A percentile compares a stretch with the other conserved stretches of the same genome.
phyloP scores from a whole-genome alignment of 805 yeast species.

The Barnettozyma vustinii region DNA sequence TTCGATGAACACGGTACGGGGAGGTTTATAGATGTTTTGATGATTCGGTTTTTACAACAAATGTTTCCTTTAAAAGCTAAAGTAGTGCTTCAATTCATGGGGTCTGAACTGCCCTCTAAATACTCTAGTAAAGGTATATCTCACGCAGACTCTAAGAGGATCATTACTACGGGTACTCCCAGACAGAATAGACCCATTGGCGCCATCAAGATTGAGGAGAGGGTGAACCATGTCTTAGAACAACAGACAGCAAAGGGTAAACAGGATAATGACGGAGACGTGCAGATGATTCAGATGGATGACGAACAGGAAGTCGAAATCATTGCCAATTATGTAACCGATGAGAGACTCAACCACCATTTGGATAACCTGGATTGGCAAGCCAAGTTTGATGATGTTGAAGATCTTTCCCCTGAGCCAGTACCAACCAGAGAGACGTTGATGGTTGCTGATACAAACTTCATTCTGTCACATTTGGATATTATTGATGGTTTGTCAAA shows the following conservation, averaged over 20 bases:
- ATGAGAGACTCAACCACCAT: slow-evolving; percentile 12
- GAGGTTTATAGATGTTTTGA: no score
- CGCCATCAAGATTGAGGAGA: slow-evolving; percentile 21
- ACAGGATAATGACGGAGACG: slow-evolving; percentile 28
- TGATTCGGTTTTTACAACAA: background rate
- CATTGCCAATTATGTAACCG: slow-evolving; percentile 37
- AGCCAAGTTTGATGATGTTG: background rate
- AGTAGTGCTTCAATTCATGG: background rate
- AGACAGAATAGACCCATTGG: slow-evolving; percentile 20
- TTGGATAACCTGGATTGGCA: background rate
- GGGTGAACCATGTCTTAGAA: slow-evolving; percentile 17
- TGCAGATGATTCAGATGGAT: slow-evolving; percentile 45
- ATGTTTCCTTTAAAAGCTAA: background rate
- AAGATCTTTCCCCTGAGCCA: background rate
- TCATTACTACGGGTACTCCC: slow-evolving; percentile 16
- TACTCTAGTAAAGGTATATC: slow-evolving; percentile 21
- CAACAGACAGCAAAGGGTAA: background rate
- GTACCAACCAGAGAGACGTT: slow-evolving; percentile 26
- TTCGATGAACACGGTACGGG: no score
- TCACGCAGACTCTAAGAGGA: slow-evolving; percentile 10
- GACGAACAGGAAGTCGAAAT: slow-evolving; percentile 37
- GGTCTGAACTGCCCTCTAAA: slow-evolving; percentile 20
- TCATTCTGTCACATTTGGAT: slow-evolving; percentile 61
- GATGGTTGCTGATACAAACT: slow-evolving; percentile 79
- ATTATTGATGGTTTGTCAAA: slow-evolving; percentile 48